Conservation (phyloP, 2,329 filamentous ascomycete species). For the Alternaria viburni region DNA sequence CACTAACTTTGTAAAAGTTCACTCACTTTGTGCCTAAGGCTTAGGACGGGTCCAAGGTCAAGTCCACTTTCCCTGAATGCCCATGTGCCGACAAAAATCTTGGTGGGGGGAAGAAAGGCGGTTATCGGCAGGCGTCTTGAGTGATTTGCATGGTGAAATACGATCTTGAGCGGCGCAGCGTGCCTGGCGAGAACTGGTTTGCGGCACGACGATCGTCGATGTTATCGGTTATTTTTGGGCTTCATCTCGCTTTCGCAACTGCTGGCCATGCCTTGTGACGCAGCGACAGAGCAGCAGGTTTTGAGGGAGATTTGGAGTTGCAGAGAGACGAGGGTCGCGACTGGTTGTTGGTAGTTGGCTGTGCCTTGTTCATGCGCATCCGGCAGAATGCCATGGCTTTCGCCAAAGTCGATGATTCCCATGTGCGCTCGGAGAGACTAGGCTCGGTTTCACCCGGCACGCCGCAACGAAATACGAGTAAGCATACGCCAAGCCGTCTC, state of each 20-base stretch:
- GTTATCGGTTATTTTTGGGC: background rate
- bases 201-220: slow-evolving; percentile 8
- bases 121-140: slow-evolving; percentile 1
- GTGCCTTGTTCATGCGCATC: slow-evolving; percentile 5
- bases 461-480: background rate
- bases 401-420: slow-evolving; percentile 6
- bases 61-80: background rate
- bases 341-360: background rate
- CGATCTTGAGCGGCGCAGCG: slow-evolving; percentile 5
- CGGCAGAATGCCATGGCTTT: slow-evolving; percentile 10
- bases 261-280: slow-evolving; percentile 3
- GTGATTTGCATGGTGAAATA: slow-evolving; percentile 7
- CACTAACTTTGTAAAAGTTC: too few species aligned
- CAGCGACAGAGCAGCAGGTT: slow-evolving; percentile 1
- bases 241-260: background rate
- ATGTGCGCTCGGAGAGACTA: slow-evolving; percentile 1
- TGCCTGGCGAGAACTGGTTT: slow-evolving; percentile 13
- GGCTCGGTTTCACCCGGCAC: slow-evolving; percentile 7
- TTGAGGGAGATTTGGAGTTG: background rate
- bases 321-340: background rate
- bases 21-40: too few species aligned
- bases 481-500: background rate
- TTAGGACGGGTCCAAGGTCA: background rate
- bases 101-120: background rate
- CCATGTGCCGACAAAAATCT: slow-evolving; percentile 2